Percentiles rank a stretch among this genome's conserved stretches.
phyloP scores from a whole-genome alignment of 345 rosid genomes.

The Turnera subulata region DNA sequence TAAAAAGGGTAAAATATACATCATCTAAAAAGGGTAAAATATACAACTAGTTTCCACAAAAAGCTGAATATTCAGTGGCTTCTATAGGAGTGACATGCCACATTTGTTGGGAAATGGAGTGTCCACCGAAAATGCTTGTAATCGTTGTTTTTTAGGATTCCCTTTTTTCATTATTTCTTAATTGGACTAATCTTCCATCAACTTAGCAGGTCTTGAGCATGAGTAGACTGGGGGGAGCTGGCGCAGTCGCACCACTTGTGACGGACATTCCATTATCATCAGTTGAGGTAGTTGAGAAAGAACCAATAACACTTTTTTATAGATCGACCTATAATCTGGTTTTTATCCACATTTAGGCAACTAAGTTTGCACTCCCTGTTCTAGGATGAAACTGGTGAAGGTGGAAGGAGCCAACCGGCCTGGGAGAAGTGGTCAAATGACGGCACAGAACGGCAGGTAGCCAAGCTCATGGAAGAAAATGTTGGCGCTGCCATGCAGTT shows the following conservation, averaged over 20 bases:
- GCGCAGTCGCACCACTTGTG: slow-evolving; percentile 99
- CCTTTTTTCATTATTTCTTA: slow-evolving; percentile 7
- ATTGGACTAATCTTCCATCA: slow-evolving; percentile 2
- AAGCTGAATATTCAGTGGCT: slow-evolving; percentile 9
- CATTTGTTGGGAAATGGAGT: slow-evolving; percentile 1
- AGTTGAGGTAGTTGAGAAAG: slow-evolving; percentile 59
- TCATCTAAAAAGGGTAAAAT: background rate
- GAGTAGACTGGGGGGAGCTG: slow-evolving; percentile 98
- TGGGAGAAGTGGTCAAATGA: slow-evolving; percentile 99
- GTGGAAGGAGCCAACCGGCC: slow-evolving; percentile 73
- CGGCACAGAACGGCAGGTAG: slow-evolving; percentile 90
- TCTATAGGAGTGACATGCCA: background rate
- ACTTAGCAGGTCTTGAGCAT: slow-evolving; percentile 85
- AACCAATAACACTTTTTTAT: background rate
- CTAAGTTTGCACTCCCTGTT: background rate
- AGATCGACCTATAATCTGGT: background rate
- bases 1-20: background rate
- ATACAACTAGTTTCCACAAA: background rate
- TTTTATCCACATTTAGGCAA: slow-evolving; percentile 7
- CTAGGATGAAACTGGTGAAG: slow-evolving; percentile 86
- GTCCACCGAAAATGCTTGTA: too few species aligned
- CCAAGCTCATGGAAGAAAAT: slow-evolving; percentile 98
- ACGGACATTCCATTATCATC: slow-evolving; percentile 89
- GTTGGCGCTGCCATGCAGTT: slow-evolving; percentile 98
- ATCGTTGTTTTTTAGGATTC: slow-evolving; percentile 5